Evolutionary conservation across 306 rosid species (phyloP), one percentile per base, ranked within the genome.

Genomic region (Trichosanthes cucumerina): DNA sequence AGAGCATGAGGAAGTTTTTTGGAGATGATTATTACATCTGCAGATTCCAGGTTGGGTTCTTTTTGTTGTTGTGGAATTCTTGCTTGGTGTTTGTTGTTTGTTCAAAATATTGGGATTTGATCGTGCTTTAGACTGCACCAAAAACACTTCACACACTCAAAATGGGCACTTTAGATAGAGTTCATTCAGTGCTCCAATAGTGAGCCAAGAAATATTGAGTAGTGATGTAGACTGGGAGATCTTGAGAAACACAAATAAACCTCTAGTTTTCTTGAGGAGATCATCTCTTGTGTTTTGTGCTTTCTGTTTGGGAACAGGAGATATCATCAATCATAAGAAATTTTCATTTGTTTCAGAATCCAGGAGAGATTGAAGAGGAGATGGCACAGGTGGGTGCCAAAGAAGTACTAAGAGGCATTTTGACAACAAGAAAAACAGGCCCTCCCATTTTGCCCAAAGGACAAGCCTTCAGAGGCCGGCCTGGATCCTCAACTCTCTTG

Each of bases 11-110:
- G 81, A 89, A 86, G 2, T 36, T 60, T 6, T 89, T 87, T 49
- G 94, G 97, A 12, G 79, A 85, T 71, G 96, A 91, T 78, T 87
- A 89, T 34, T 91, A 93, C 53, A 56, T 91, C 0, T 91, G 89
- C 87, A 91, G 94, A 85, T 86, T 93, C 82, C 94, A 93, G 97
- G 97, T 90, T 78, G 5, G 47, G 3, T 66, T 66, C 31, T 66
- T 39, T 66, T 64, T 58, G 5, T 16, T 16, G 10, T 3, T 66
- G 12, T 19, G 24, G 6, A 19, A 7, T 68, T 49, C 54, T 49
- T 12, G 50, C 50, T 46, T 16, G n/a, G n/a, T 50, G n/a, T 15
- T 14, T 50, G 41, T 62, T 50, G n/a, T 15, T 14, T 50, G 41
- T 62, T 62, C 12, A 62, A 14, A 31, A 62, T 6, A 19, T 62